Evolutionary conservation across 495 filamentous ascomycete species (phyloP).

Genomic region (Penicillium fimorum): DNA sequence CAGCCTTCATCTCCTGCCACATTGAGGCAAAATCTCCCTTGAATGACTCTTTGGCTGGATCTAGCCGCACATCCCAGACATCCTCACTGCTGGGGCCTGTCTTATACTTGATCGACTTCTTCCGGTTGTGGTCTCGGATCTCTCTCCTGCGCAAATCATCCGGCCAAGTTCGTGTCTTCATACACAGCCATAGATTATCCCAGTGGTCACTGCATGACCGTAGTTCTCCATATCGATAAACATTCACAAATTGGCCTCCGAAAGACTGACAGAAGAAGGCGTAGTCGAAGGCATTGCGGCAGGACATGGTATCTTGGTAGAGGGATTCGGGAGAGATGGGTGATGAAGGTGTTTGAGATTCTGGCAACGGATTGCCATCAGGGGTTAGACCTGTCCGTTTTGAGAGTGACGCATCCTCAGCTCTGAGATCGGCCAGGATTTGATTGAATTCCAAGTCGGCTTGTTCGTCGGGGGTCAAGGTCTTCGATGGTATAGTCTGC

Average conservation of each 20-base stretch:
- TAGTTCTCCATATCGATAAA: slow-evolving; percentile 81
- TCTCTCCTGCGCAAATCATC: slow-evolving; percentile 51
- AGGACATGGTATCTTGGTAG: slow-evolving; percentile 80
- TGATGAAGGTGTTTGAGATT: slow-evolving; percentile 24
- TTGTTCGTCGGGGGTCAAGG: slow-evolving; percentile 54
- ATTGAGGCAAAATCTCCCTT: slow-evolving; percentile 60
- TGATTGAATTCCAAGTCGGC: slow-evolving; percentile 61
- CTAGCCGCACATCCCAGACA: slow-evolving; percentile 74
- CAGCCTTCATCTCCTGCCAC: slow-evolving; percentile 50
- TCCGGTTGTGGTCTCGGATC: slow-evolving; percentile 68
- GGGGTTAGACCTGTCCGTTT: slow-evolving; percentile 18
- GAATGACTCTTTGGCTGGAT: slow-evolving; percentile 50
- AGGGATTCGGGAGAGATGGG: slow-evolving; percentile 59
- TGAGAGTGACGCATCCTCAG: slow-evolving; percentile 28
- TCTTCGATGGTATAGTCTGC: slow-evolving; percentile 32
- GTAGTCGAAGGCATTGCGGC: slow-evolving; percentile 83
- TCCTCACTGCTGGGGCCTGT: slow-evolving; percentile 81
- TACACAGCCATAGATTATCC: slow-evolving; percentile 94
- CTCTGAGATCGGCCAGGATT: slow-evolving; percentile 53
- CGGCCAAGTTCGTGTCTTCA: slow-evolving; percentile 61
- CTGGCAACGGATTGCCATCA: slow-evolving; percentile 12
- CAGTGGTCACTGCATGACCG: slow-evolving; percentile 76
- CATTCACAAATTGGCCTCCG: slow-evolving; percentile 79
- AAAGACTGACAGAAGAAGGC: slow-evolving; percentile 95
- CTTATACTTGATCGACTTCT: slow-evolving; percentile 73